These are phyloP conservation scores for Diddensiella santjacobensis DNA, from an alignment of 805 yeast species.

Conservation along the genomic window DNA sequence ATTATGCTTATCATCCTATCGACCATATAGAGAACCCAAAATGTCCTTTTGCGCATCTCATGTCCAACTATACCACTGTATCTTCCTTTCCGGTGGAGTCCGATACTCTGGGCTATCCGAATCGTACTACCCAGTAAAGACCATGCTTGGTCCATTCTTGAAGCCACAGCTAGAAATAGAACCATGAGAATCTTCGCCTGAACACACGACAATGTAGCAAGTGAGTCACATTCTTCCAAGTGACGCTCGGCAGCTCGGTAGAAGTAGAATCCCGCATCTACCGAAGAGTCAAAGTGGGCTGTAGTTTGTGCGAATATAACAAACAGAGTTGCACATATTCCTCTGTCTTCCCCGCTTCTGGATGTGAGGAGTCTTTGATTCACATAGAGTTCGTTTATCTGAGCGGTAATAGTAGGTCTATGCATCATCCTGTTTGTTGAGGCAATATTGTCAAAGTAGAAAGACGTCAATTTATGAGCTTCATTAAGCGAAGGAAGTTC, in stretches of 20 bases:
- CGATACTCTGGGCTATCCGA: slow-evolving; percentile 8
- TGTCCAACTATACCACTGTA: slow-evolving; percentile 3
- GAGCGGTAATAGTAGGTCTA: slow-evolving; percentile 7
- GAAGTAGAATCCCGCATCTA: slow-evolving; percentile 5
- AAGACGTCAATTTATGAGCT: slow-evolving; percentile 4
- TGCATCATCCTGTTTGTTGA: slow-evolving; percentile 10
- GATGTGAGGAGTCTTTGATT: background rate
- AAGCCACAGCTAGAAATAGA: slow-evolving; percentile 4
- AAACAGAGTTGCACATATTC: slow-evolving; percentile 10
- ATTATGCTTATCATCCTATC: slow-evolving; percentile 9
- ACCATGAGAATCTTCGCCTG: slow-evolving; percentile 10
- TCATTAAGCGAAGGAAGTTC: slow-evolving; percentile 7
- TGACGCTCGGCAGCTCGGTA: slow-evolving; percentile 11
- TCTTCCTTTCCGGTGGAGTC: slow-evolving; percentile 4
- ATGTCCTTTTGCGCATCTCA: slow-evolving; percentile 10
- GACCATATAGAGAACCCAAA: slow-evolving; percentile 10
- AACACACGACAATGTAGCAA: slow-evolving; percentile 6
- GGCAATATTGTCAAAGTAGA: slow-evolving; percentile 7
- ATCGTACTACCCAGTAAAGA: slow-evolving; percentile 6
- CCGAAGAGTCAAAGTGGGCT: slow-evolving; percentile 2
- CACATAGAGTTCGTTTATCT: slow-evolving; percentile 6
- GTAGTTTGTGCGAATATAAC: slow-evolving; percentile 9
- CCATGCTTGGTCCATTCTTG: slow-evolving; percentile 10
- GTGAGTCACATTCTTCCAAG: slow-evolving; percentile 2
- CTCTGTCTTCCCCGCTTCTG: slow-evolving; percentile 1